These are phyloP conservation scores for Pterulicium gracile DNA, from an alignment of 1,284 basidiomycete species.

Conservation along the genomic window DNA sequence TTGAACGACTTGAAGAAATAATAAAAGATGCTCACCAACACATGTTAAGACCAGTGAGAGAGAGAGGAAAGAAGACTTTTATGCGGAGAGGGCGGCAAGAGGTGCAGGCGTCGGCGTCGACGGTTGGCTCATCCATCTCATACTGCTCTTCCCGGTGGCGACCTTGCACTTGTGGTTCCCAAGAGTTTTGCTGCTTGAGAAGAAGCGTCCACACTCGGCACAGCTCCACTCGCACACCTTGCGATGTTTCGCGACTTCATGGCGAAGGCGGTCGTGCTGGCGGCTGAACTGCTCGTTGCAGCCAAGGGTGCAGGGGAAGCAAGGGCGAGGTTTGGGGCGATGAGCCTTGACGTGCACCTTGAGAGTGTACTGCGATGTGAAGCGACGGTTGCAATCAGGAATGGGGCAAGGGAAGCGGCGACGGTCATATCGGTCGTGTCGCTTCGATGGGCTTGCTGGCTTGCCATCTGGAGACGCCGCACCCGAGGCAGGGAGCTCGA, in stretches of 20 bases:
- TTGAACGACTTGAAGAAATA: too few species aligned
- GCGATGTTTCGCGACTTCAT: slow-evolving; percentile 39
- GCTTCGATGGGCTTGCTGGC: neutral
- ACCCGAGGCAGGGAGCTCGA: slow-evolving; percentile 10
- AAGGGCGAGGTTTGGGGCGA: slow-evolving; percentile 34
- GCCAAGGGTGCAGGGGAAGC: slow-evolving; percentile 34
- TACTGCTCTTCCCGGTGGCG: slow-evolving; percentile 11
- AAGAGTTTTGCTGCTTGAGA: slow-evolving; percentile 35
- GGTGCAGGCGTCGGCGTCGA: neutral
- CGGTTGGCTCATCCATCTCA: slow-evolving; percentile 22
- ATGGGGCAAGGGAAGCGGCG: slow-evolving; percentile 35
- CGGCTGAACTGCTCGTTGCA: slow-evolving; percentile 38
- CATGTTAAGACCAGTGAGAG: too few species aligned
- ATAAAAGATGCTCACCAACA: too few species aligned
- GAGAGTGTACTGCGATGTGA: slow-evolving; percentile 38
- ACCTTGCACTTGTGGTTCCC: slow-evolving; percentile 40
- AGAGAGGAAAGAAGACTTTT: too few species aligned
- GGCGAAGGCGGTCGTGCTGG: slow-evolving; percentile 38
- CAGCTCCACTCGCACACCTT: slow-evolving; percentile 38
- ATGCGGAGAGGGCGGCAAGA: neutral
- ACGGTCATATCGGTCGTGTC: slow-evolving; percentile 18
- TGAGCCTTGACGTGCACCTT: slow-evolving; percentile 41
- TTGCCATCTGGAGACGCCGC: slow-evolving; percentile 7
- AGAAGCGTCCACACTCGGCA: slow-evolving; percentile 35
- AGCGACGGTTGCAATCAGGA: slow-evolving; percentile 31